Evolutionary conservation across 202 grass and related monocot species (phyloP).

Genomic region (Brachypodium distachyon): DNA sequence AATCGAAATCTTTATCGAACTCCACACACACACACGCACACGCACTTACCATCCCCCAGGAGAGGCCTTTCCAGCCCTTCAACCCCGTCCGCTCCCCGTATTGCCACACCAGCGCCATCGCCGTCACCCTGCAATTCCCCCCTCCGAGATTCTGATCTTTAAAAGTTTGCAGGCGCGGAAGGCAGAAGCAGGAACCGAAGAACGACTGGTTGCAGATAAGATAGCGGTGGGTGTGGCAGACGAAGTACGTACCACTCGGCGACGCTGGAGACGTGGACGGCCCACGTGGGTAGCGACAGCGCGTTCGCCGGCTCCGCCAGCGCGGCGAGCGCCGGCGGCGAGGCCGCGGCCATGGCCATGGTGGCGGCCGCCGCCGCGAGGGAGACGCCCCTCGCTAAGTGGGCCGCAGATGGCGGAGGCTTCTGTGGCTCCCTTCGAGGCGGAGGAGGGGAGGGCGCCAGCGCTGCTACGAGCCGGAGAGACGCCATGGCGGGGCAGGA

Average conservation of each 20-base stretch:
- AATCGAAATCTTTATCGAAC: neutral
- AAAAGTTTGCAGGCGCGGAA: neutral
- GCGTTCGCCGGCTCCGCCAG: constrained; percentile 78
- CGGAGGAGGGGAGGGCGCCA: constrained; percentile 17
- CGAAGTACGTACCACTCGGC: constrained; percentile 49
- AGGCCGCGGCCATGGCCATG: constrained; percentile 10
- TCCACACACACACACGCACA: no score
- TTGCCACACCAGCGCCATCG: constrained; percentile 86
- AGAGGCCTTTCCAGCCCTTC: constrained; percentile 75
- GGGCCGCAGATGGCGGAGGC: neutral
- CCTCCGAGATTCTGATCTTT: neutral
- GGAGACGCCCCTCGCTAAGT: constrained; percentile 16
- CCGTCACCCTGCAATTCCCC: constrained; percentile 53
- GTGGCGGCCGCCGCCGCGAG: constrained; percentile 9
- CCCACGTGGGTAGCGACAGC: constrained; percentile 89
- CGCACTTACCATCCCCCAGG: constrained; percentile 93
- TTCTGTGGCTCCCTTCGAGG: neutral
- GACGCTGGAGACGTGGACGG: constrained; percentile 91
- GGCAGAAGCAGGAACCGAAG: neutral
- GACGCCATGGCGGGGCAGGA: constrained; percentile 17
- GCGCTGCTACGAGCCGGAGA: constrained; percentile 21
- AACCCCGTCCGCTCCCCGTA: constrained; percentile 78
- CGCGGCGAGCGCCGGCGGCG: constrained; percentile 38
- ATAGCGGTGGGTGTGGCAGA: neutral
- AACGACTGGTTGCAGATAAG: neutral